These are phyloP conservation scores for Sarcocystis neurona DNA, from an alignment of 169 alveolate species.

Conservation along the genomic window DNA sequence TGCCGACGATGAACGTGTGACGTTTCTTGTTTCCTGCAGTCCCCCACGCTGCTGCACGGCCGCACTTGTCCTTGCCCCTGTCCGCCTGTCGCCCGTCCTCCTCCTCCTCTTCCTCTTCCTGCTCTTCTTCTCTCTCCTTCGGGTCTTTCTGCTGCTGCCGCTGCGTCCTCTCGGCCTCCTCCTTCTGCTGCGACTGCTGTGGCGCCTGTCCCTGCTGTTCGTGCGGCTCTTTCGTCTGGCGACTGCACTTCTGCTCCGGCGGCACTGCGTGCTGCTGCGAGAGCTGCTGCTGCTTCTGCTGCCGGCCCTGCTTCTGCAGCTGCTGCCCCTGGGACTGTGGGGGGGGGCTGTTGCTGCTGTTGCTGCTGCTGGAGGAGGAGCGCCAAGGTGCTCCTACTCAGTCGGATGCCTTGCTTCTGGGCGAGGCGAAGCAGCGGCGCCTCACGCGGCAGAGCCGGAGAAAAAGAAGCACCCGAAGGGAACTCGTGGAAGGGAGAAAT, in stretches of 20 bases:
- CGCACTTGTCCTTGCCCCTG: neutral
- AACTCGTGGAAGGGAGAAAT: constrained; percentile 42
- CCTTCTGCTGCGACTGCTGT: neutral
- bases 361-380: too few relatives aligned
- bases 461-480: neutral
- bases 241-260: neutral
- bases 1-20: neutral
- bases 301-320: neutral
- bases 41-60: neutral
- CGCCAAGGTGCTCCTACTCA: too few relatives aligned
- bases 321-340: too few relatives aligned
- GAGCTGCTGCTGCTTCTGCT: neutral
- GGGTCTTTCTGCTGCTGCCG: neutral
- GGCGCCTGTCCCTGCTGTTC: neutral
- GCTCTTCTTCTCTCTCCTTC: neutral
- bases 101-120: neutral
- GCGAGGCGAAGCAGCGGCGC: neutral
- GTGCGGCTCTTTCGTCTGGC: neutral
- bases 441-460: neutral
- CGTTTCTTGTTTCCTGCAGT: neutral
- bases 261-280: neutral
- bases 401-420: neutral
- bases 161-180: neutral
- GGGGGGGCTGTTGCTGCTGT: too few relatives aligned
- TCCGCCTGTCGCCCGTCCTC: neutral